Evolutionary conservation across 2,329 filamentous ascomycete genomes (phyloP).

Genomic region (Cordyceps farinosa): DNA sequence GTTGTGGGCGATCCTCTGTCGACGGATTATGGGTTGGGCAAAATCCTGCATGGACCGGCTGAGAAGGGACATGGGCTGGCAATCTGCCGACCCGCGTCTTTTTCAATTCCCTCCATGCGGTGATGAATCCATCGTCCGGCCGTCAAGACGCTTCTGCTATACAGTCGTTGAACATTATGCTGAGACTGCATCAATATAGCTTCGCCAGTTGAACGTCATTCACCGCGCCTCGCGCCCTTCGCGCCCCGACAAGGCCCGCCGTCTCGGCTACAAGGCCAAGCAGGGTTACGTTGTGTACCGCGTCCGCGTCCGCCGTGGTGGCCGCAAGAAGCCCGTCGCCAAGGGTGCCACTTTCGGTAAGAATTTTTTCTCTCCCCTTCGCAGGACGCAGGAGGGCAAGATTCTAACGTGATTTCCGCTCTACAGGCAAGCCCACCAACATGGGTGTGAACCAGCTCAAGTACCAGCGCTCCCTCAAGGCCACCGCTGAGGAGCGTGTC

Average conservation of each 20-base stretch:
- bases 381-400: not conserved
- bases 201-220: slow-evolving; percentile 99
- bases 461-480: slow-evolving; percentile 98
- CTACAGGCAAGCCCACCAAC: slow-evolving; percentile 98
- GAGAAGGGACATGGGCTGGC: not conserved
- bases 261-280: slow-evolving; percentile 99
- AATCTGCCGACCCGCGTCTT: not conserved
- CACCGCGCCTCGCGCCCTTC: slow-evolving; percentile 98
- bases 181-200: slow-evolving; percentile 99
- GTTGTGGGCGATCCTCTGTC: slow-evolving; percentile 19
- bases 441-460: slow-evolving; percentile 99
- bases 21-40: slow-evolving; percentile 4
- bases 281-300: slow-evolving; percentile 99
- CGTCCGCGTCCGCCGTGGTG: slow-evolving; percentile 95
- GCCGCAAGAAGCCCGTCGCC: slow-evolving; percentile 91
- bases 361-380: slow-evolving; percentile 31
- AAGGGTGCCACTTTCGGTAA: slow-evolving; percentile 99
- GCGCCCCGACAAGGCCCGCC: slow-evolving; percentile 99
- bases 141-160: slow-evolving; percentile 57
- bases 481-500: slow-evolving; percentile 99
- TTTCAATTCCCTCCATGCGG: not conserved
- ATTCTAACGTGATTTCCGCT: slow-evolving; percentile 15
- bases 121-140: not conserved
- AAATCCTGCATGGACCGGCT: not conserved
- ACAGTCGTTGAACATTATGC: slow-evolving; percentile 99